These are phyloP conservation scores for Fusarium buxicola DNA, from an alignment of 2,329 filamentous ascomycete species.

Conservation along the genomic window DNA sequence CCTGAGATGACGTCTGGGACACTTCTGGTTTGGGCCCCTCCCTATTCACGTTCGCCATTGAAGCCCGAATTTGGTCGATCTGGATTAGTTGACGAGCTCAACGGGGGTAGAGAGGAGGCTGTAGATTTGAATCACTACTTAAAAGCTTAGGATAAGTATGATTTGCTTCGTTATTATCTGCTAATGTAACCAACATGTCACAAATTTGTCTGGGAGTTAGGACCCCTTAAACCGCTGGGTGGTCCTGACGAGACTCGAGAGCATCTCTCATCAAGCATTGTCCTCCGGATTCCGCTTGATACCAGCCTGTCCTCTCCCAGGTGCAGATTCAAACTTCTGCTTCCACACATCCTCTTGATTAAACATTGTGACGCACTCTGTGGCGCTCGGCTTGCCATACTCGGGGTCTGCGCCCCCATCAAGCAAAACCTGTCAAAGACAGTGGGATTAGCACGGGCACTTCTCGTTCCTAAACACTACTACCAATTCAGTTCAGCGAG, in stretches of 20 bases:
- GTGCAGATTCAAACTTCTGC: conserved; percentile 60
- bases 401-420: conserved; percentile 67
- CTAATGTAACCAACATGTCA: background rate
- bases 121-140: too few species aligned
- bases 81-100: too few species aligned
- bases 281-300: background rate
- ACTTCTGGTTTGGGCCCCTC: too few species aligned
- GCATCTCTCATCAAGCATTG: background rate
- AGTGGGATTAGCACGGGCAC: background rate
- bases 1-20: too few species aligned
- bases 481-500: too few species aligned
- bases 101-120: too few species aligned
- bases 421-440: conserved; percentile 55
- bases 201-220: background rate
- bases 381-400: conserved; percentile 61
- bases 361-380: conserved; percentile 63
- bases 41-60: too few species aligned
- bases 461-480: background rate
- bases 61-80: too few species aligned
- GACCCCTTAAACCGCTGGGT: too few species aligned
- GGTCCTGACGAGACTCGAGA: background rate
- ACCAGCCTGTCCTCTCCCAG: conserved; percentile 55
- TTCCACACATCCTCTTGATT: conserved; percentile 64
- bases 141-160: too few species aligned
- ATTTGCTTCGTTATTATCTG: too few species aligned